These are phyloP conservation scores for Blastobotrys aristatus DNA, from an alignment of 1,139 yeast species.

Conservation along the genomic window DNA sequence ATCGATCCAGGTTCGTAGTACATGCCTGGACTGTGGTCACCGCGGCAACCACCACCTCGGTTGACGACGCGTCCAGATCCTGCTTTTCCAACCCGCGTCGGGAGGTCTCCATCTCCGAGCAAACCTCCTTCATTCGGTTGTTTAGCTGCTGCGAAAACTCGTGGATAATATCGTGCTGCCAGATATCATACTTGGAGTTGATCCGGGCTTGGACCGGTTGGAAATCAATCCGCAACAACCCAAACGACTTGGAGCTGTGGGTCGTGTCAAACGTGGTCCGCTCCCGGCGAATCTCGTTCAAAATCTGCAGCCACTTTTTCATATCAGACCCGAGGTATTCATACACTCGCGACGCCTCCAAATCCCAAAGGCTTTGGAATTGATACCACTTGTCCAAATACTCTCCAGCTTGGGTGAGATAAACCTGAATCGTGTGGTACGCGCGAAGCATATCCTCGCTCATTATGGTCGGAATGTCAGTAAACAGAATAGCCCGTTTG, in stretches of 20 bases:
- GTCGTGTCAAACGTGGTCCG: constrained; percentile 51
- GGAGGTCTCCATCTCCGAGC: constrained; percentile 29
- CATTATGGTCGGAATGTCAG: constrained; percentile 19
- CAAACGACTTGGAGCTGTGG: constrained; percentile 39
- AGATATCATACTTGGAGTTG: constrained; percentile 50
- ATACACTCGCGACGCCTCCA: constrained; percentile 37
- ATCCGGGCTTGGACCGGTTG: constrained; percentile 53
- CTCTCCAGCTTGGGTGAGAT: constrained; percentile 29
- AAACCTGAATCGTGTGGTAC: constrained; percentile 24
- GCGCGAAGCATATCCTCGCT: constrained; percentile 21
- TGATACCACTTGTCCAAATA: constrained; percentile 51
- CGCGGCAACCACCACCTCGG: constrained; percentile 36
- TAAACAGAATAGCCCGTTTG: constrained; percentile 9
- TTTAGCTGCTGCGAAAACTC: constrained; percentile 42
- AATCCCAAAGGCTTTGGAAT: constrained; percentile 59
- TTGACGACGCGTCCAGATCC: constrained; percentile 36
- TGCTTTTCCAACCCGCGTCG: constrained; percentile 36
- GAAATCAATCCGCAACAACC: constrained; percentile 42
- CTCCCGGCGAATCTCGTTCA: constrained; percentile 44
- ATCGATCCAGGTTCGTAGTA: constrained; percentile 25
- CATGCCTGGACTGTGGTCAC: constrained; percentile 36
- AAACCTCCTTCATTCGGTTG: constrained; percentile 29
- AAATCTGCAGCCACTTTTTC: constrained; percentile 44
- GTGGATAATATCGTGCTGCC: constrained; percentile 48
- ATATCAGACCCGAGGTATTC: constrained; percentile 37